Conservation (phyloP, 2,329 filamentous ascomycete genomes). For the Diaporthe helianthi region DNA sequence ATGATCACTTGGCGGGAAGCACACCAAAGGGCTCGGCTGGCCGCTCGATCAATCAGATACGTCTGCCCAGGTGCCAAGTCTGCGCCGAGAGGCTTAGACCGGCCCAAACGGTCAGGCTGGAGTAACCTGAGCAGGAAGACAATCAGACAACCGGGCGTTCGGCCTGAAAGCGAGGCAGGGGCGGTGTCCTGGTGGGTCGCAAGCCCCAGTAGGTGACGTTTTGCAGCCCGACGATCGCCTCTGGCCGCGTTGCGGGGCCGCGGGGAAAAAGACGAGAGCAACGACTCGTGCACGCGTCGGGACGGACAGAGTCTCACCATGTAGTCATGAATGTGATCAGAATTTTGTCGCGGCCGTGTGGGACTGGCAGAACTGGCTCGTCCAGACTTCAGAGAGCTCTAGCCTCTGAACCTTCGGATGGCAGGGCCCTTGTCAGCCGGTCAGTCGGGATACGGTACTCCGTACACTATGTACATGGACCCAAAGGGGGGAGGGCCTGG, state of each 20-base stretch:
- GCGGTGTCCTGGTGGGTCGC: slow-evolving; percentile 21
- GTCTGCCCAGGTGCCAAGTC: slow-evolving; percentile 30
- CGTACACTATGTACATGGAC: neutral
- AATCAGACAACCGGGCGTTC: slow-evolving; percentile 13
- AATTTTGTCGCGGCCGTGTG: slow-evolving; percentile 13
- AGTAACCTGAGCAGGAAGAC: neutral
- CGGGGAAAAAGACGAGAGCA: slow-evolving; percentile 21
- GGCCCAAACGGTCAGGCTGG: neutral
- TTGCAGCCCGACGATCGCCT: slow-evolving; percentile 28
- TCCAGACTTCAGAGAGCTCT: neutral
- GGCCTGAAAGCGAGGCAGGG: slow-evolving; percentile 5
- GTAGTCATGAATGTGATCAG: slow-evolving; percentile 20
- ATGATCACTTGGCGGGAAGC: slow-evolving; percentile 18
- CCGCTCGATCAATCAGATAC: slow-evolving; percentile 19
- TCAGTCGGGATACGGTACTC: neutral
- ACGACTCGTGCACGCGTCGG: slow-evolving; percentile 13
- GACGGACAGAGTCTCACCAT: neutral
- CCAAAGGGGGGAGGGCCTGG: no score
- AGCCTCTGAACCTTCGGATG: slow-evolving; percentile 14
- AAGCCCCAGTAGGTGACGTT: slow-evolving; percentile 33
- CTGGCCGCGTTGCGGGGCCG: slow-evolving; percentile 23
- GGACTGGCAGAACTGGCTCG: neutral
- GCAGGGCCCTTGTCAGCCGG: neutral
- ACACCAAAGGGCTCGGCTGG: slow-evolving; percentile 1
- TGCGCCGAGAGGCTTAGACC: slow-evolving; percentile 30